A percentile compares a stretch with the other conserved stretches of the same genome.
Conservation (phyloP, 345 rosid genomes). For the Ailanthus altissimus region DNA sequence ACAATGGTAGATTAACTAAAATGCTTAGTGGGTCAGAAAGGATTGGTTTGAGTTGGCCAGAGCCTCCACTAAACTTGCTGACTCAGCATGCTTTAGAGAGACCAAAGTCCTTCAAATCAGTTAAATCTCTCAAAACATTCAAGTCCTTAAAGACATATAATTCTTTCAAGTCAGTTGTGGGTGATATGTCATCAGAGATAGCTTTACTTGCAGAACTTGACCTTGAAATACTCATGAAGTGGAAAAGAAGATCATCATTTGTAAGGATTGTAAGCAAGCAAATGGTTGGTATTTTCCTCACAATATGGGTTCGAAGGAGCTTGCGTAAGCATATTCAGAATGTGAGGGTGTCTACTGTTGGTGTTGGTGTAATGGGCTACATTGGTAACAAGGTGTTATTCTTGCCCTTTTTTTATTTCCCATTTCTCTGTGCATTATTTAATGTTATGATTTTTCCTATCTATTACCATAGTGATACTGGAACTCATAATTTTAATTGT, state of each 20-base stretch:
- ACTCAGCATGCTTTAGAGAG: conserved; percentile 61
- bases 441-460: background rate
- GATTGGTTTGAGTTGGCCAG: conserved; percentile 91
- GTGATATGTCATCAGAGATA: conserved; percentile 42
- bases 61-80: conserved; percentile 68
- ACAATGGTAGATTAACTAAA: conserved; percentile 41
- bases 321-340: conserved; percentile 84
- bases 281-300: conserved; percentile 90
- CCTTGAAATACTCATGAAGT: conserved; percentile 63
- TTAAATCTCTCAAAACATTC: conserved; percentile 48
- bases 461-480: background rate
- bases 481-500: too few species aligned
- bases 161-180: conserved; percentile 61
- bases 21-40: conserved; percentile 72
- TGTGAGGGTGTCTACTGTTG: conserved; percentile 81
- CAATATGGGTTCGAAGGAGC: conserved; percentile 86
- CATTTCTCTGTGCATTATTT: background rate
- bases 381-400: conserved; percentile 87
- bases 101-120: conserved; percentile 59
- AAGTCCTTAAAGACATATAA: conserved; percentile 57
- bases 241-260: conserved; percentile 65
- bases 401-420: conserved; percentile 17
- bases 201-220: conserved; percentile 67
- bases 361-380: conserved; percentile 96
- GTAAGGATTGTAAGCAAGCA: conserved; percentile 87